phyloP scores from a whole-genome alignment of 176 grass and related monocot species.

The Rhynchospora breviuscula region DNA sequence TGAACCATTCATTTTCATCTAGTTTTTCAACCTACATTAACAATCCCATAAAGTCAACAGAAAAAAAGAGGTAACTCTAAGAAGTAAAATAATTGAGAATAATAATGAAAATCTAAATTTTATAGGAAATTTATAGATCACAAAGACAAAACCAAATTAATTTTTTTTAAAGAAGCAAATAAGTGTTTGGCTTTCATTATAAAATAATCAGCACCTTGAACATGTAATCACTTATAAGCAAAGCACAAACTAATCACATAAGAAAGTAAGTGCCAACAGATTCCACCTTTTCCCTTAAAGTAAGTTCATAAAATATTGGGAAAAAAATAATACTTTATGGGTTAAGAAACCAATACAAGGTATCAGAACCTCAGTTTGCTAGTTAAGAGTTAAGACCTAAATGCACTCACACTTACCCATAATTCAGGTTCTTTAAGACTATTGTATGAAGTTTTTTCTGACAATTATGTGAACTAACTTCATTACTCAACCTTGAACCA shows the following conservation, averaged over 20 bases:
- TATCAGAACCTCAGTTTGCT: neutral
- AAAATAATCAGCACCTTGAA: neutral
- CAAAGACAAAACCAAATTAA: neutral
- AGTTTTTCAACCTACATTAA: constrained; percentile 75
- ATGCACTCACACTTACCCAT: neutral
- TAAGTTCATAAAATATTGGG: neutral
- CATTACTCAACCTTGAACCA: neutral
- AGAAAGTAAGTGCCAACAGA: neutral
- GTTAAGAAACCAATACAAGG: neutral
- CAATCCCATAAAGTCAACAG: neutral
- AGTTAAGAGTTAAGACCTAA: neutral
- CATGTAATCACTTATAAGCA: neutral
- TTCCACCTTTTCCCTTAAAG: neutral
- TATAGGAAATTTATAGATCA: neutral
- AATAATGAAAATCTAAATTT: neutral
- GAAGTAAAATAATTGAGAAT: neutral
- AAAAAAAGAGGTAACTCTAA: neutral
- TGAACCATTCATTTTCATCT: constrained; percentile 85
- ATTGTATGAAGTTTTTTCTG: neutral
- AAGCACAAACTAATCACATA: neutral
- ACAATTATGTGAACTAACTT: neutral
- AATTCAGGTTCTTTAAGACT: neutral
- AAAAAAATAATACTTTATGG: neutral
- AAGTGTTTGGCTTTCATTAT: neutral
- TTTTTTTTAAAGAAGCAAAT: neutral